Evolutionary conservation across 148 eudicot genomes (phyloP), one percentile per base, ranked within the genome.

Genomic region (Chenopodium suecicum): DNA sequence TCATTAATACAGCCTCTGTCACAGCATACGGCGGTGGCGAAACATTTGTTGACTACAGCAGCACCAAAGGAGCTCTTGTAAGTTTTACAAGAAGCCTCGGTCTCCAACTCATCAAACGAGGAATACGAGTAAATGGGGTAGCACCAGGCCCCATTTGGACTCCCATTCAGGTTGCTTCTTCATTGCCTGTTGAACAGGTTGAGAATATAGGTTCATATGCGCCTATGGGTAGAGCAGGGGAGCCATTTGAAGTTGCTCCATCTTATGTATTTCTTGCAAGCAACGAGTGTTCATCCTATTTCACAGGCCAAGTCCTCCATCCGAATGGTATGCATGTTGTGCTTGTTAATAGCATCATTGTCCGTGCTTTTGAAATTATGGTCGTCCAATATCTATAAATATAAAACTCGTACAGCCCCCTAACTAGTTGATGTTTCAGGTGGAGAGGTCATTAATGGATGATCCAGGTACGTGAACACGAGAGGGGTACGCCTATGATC

Each of bases 111-210:
- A 79, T 84, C 0, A 67, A 83, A 3, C 86, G 80, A 77, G 85
- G 87, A 23, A 90, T 90, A 20, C 89, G 93, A 13, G 92, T 89
- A 11, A 92, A 90, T 65, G 95, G 83, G 17, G 93, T 92, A 1
- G 91, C 92, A 20, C 86, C 92, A 0, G 93, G 93, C 1, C 89
- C 85, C 7, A 81, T 88, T 2, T 92, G 93, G 92, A 92, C 95
- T 11, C 94, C 94, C 2, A 50, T 91, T 14, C 67, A 78, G 4
- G 87, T 84, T 7, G 84, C 84, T 23, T 79, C 84, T 29, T 79
- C 84, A 2, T 44, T 73, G 4, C 83, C 80, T 8, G 85, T 65
- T 12, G 86, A 90, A 0, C 29, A 70, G 67, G 47, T 79, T 16
- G 77, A 46, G 1, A 82, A 3, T 17, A 81, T 88, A 4, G 90